Evolutionary conservation across 805 yeast genomes (phyloP).

Genomic region (Scheffersomyces ergatensis): DNA sequence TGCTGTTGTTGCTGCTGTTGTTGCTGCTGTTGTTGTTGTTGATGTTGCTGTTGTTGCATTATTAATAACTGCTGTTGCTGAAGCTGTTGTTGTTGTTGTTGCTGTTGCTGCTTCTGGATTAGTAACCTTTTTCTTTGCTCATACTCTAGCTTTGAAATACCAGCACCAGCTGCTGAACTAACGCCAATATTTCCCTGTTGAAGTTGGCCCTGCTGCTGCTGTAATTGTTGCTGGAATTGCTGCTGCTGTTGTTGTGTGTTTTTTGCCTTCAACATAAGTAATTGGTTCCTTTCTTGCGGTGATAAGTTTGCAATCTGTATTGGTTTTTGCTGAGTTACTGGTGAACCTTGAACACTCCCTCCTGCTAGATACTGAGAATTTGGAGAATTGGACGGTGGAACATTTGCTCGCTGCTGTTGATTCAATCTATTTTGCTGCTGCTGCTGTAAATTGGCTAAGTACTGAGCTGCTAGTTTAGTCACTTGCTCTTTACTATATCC

Average conservation of each 20-base stretch:
- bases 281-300: constrained; percentile 42
- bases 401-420: constrained; percentile 22
- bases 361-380: neutral
- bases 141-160: neutral
- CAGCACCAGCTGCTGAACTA: neutral
- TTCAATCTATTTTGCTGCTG: constrained; percentile 41
- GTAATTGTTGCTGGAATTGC: constrained; percentile 9
- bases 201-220: constrained; percentile 4
- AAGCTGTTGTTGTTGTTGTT: constrained; percentile 8
- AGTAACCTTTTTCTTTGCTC: constrained; percentile 1
- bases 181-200: constrained; percentile 1
- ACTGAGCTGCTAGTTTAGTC: constrained; percentile 62
- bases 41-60: constrained; percentile 1
- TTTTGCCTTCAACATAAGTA: constrained; percentile 38
- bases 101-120: constrained; percentile 9
- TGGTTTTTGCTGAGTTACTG: constrained; percentile 1
- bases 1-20: constrained; percentile 18
- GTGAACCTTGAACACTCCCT: neutral
- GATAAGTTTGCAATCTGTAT: constrained; percentile 27
- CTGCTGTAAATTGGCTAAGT: constrained; percentile 56
- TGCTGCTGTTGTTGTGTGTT: constrained; percentile 21
- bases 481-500: constrained; percentile 61
- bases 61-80: constrained; percentile 1
- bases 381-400: constrained; percentile 6
- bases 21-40: constrained; percentile 11